Conservation (phyloP, 495 filamentous ascomycete genomes). For the Podospora sp. region DNA sequence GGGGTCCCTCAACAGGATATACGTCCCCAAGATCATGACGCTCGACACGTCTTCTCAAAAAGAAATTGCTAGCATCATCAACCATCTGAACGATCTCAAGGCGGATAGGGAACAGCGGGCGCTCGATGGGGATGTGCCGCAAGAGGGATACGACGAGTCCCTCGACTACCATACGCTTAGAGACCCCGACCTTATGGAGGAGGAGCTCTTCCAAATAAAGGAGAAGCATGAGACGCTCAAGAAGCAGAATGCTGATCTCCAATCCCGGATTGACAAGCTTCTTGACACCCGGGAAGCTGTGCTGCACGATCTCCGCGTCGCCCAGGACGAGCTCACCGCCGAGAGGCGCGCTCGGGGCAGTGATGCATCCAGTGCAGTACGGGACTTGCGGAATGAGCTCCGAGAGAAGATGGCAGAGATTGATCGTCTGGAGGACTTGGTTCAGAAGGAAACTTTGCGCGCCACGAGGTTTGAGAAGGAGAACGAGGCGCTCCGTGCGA, state of each 20-base stretch:
- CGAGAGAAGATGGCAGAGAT: conserved; percentile 42
- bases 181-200: conserved; percentile 40
- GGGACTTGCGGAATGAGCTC: conserved; percentile 46
- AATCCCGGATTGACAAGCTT: conserved; percentile 39
- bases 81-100: conserved; percentile 35
- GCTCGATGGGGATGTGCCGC: conserved; percentile 23
- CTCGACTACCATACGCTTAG: conserved; percentile 25
- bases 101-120: conserved; percentile 32
- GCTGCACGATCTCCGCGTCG: conserved; percentile 28
- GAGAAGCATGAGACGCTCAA: conserved; percentile 32
- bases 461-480: conserved; percentile 44
- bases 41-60: conserved; percentile 38
- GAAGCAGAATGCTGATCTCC: conserved; percentile 40
- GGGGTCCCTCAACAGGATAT: conserved; percentile 56
- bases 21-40: conserved; percentile 50
- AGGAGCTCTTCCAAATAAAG: conserved; percentile 36
- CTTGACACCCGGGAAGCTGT: conserved; percentile 35
- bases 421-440: conserved; percentile 40
- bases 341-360: conserved; percentile 34
- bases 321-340: conserved; percentile 37
- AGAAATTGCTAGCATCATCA: conserved; percentile 39
- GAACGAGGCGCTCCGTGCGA: conserved; percentile 47
- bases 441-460: conserved; percentile 39
- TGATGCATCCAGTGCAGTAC: conserved; percentile 32
- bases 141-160: conserved; percentile 8